Percentiles rank a stretch among this genome's conserved stretches.
phyloP scores from a whole-genome alignment of 2,329 filamentous ascomycete genomes.

The Fusarium sp. region DNA sequence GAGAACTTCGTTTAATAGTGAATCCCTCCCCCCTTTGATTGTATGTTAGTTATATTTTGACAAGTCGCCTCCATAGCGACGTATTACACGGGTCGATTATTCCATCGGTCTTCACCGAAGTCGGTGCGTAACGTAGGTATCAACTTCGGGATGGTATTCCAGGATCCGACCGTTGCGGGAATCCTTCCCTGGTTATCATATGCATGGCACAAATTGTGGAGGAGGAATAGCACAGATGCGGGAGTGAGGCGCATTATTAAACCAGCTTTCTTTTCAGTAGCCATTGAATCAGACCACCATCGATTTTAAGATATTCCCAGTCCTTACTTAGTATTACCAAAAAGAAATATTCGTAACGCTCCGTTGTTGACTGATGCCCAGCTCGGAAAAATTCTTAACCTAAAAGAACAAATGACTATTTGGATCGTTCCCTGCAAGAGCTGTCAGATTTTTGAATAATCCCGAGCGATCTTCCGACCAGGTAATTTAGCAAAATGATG shows the following conservation, averaged over 20 bases:
- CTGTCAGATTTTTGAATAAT: slow-evolving; percentile 2
- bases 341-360: background rate
- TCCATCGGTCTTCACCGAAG: slow-evolving; percentile 15
- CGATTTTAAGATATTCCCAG: slow-evolving; percentile 7
- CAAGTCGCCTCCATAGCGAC: background rate
- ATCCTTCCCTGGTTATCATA: too few relatives aligned
- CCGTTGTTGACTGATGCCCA: slow-evolving; percentile 17
- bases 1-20: slow-evolving; percentile 1
- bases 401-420: slow-evolving; percentile 5
- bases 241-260: slow-evolving; percentile 26
- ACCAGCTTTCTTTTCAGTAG: slow-evolving; percentile 4
- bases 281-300: slow-evolving; percentile 32
- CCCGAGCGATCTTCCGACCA: slow-evolving; percentile 3
- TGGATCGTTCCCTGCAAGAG: background rate
- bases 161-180: too few relatives aligned
- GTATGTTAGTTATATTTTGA: slow-evolving; percentile 6
- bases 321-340: slow-evolving; percentile 13
- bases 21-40: background rate
- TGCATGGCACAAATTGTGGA: slow-evolving; percentile 18
- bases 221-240: slow-evolving; percentile 15
- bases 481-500: slow-evolving; percentile 11
- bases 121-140: background rate
- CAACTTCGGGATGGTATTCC: too few relatives aligned
- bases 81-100: background rate
- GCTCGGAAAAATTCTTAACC: background rate